These are phyloP conservation scores for Arthrinium puccinioides DNA, from an alignment of 2,329 filamentous ascomycete species.

Conservation along the genomic window DNA sequence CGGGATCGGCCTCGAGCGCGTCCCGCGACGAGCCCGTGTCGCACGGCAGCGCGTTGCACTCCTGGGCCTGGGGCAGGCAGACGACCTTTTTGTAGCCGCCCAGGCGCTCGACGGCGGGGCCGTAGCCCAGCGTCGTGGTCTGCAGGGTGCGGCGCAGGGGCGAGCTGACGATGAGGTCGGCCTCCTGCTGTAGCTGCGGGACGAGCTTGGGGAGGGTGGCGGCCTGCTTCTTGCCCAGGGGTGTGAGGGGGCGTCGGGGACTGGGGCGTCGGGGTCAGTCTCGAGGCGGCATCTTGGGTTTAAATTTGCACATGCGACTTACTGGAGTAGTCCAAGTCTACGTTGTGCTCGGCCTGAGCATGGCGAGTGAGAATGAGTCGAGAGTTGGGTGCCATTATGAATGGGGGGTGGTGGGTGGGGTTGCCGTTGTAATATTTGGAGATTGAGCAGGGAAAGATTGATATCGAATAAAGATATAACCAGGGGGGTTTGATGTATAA, in stretches of 20 bases:
- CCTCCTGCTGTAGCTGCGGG: slow-evolving; percentile 11
- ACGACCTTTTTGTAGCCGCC: slow-evolving; percentile 14
- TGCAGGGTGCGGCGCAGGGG: slow-evolving; percentile 24
- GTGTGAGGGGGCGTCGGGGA: slow-evolving; percentile 18
- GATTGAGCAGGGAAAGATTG: no score
- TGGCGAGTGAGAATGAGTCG: slow-evolving; percentile 17
- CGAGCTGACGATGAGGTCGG: slow-evolving; percentile 21
- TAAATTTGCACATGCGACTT: slow-evolving; percentile 5
- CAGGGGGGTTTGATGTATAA: no score
- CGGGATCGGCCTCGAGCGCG: slow-evolving; percentile 16
- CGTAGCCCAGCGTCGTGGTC: slow-evolving; percentile 21
- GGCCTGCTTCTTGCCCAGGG: slow-evolving; percentile 16
- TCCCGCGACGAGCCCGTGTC: slow-evolving; percentile 21
- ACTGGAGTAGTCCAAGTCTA: slow-evolving; percentile 17
- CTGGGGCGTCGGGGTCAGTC: slow-evolving; percentile 6
- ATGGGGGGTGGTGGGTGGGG: not conserved
- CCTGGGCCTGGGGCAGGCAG: slow-evolving; percentile 22
- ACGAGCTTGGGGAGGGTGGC: slow-evolving; percentile 12
- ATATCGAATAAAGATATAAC: no score
- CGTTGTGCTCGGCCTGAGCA: slow-evolving; percentile 20
- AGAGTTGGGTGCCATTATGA: slow-evolving; percentile 17
- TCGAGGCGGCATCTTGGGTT: not conserved
- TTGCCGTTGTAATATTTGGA: no score
- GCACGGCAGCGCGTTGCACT: slow-evolving; percentile 19
- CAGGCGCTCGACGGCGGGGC: slow-evolving; percentile 13